Percentiles rank a stretch among this genome's conserved stretches.
phyloP scores from a whole-genome alignment of 345 rosid genomes.

The Diplotaxis tenuifolia region DNA sequence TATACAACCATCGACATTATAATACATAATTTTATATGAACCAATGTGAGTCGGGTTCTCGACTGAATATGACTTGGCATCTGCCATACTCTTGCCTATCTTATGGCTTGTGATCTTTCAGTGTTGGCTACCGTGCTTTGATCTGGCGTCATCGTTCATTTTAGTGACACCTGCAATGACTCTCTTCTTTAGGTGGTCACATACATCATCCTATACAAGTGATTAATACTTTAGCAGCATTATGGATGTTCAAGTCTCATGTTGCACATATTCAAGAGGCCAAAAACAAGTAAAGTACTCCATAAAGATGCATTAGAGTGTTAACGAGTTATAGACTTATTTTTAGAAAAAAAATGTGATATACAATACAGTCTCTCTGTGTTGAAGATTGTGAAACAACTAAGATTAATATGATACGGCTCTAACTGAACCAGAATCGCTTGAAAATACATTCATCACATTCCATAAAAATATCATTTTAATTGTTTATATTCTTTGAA shows the following conservation, averaged over 20 bases:
- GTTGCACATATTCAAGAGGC: background rate
- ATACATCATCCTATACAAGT: background rate
- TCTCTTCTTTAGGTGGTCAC: background rate
- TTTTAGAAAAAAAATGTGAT: background rate
- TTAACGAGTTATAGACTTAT: background rate
- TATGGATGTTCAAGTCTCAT: background rate
- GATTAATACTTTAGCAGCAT: background rate
- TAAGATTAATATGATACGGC: background rate
- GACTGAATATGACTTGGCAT: conserved; percentile 26
- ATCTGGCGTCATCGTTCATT: conserved; percentile 82
- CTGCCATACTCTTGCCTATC: conserved; percentile 5
- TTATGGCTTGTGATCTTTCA: background rate
- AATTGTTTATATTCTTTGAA: too few species aligned
- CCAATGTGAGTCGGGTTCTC: background rate
- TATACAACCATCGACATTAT: background rate
- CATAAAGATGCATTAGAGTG: background rate
- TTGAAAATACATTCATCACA: background rate
- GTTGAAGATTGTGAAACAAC: background rate
- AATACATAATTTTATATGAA: too few species aligned
- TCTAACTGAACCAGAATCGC: background rate
- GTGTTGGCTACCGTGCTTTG: conserved; percentile 82
- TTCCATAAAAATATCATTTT: too few species aligned
- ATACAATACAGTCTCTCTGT: background rate
- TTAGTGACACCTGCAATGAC: too few species aligned
- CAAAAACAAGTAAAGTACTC: background rate